These are phyloP conservation scores for Murraya koenigii DNA, from an alignment of 345 rosid genomes.

Conservation along the genomic window DNA sequence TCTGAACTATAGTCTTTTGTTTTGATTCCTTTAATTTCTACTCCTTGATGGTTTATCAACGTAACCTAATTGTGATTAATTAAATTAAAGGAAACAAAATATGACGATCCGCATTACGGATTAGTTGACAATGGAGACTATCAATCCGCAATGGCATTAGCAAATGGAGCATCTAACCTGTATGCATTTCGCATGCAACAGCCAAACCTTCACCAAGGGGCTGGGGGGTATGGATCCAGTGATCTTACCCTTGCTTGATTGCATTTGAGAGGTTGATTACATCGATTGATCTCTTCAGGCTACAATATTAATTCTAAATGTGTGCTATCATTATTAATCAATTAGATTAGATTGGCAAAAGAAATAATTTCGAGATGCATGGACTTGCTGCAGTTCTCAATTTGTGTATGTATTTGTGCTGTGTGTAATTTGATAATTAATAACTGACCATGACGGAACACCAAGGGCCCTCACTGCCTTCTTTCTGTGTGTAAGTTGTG, in stretches of 20 bases:
- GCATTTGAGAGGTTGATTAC: not conserved
- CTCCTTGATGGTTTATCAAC: not conserved
- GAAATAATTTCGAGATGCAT: not conserved
- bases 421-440: not conserved
- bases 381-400: not conserved
- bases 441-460: not conserved
- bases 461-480: not conserved
- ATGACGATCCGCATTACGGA: constrained; percentile 36
- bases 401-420: not conserved
- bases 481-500: not conserved
- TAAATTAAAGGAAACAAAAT: constrained; percentile 34
- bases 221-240: constrained; percentile 23
- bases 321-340: not conserved
- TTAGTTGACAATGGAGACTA: constrained; percentile 39
- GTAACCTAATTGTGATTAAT: not conserved
- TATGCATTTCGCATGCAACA: constrained; percentile 37
- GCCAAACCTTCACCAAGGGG: constrained; percentile 12
- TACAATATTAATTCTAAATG: not conserved
- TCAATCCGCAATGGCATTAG: constrained; percentile 30
- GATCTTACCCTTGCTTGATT: constrained; percentile 42
- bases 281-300: not conserved
- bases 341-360: not conserved
- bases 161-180: constrained; percentile 35
- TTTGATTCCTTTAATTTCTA: not conserved
- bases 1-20: not conserved